These are phyloP conservation scores for Penicillium sclerotigenum DNA, from an alignment of 2,329 filamentous ascomycete species.

Conservation along the genomic window DNA sequence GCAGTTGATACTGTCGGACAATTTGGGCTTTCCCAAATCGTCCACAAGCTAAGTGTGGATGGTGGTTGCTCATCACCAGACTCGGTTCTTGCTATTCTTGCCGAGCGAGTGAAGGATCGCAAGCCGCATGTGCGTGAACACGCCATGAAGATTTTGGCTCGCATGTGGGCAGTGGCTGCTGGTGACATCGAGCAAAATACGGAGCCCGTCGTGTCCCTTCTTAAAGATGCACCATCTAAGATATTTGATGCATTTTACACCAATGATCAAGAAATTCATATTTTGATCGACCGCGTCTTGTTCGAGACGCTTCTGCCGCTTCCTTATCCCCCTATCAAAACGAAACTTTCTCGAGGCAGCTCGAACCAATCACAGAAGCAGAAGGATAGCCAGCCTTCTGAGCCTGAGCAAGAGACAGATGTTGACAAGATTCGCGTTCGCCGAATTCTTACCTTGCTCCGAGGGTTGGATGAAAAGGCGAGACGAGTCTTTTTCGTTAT, in stretches of 20 bases:
- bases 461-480: slow-evolving; percentile 71
- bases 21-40: slow-evolving; percentile 76
- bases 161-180: slow-evolving; percentile 89
- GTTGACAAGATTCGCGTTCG: slow-evolving; percentile 70
- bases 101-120: slow-evolving; percentile 84
- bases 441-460: slow-evolving; percentile 76
- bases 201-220: slow-evolving; percentile 68
- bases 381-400: slow-evolving; percentile 35
- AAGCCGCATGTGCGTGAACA: slow-evolving; percentile 77
- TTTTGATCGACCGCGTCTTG: slow-evolving; percentile 76
- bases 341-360: slow-evolving; percentile 44
- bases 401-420: slow-evolving; percentile 40
- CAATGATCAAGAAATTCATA: slow-evolving; percentile 82
- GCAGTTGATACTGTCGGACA: slow-evolving; percentile 80
- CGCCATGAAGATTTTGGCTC: slow-evolving; percentile 78
- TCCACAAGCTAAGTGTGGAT: slow-evolving; percentile 73
- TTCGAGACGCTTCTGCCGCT: slow-evolving; percentile 88
- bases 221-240: slow-evolving; percentile 77
- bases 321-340: slow-evolving; percentile 72
- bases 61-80: slow-evolving; percentile 73
- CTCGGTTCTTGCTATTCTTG: slow-evolving; percentile 76
- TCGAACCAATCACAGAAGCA: slow-evolving; percentile 58
- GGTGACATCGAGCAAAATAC: slow-evolving; percentile 82
- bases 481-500: slow-evolving; percentile 86
- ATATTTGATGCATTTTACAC: slow-evolving; percentile 88